phyloP scores from a whole-genome alignment of 1,139 yeast genomes.

The Scheffersomyces titani region DNA sequence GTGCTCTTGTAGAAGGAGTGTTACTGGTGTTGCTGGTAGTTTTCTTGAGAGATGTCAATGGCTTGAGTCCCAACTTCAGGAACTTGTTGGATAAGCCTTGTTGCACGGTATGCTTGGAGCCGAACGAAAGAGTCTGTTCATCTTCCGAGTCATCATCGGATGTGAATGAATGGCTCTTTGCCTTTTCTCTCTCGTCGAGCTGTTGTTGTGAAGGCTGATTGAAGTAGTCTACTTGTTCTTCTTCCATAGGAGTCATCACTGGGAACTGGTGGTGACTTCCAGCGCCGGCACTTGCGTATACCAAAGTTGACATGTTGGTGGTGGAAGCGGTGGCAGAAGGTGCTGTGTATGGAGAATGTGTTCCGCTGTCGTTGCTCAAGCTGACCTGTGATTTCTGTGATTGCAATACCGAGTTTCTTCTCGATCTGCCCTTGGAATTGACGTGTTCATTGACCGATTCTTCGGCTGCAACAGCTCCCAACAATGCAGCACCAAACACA shows the following conservation, averaged over 20 bases:
- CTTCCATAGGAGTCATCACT: constrained; percentile 53
- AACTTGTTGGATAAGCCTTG: constrained; percentile 48
- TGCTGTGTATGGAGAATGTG: constrained; percentile 72
- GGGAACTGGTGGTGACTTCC: constrained; percentile 57
- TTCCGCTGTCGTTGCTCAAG: constrained; percentile 21
- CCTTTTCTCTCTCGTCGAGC: background rate
- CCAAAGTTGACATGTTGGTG: constrained; percentile 57
- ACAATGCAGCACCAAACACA: constrained; percentile 90
- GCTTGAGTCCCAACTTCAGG: constrained; percentile 38
- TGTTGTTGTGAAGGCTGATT: constrained; percentile 29
- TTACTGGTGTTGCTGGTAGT: constrained; percentile 11
- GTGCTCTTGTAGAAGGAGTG: constrained; percentile 14
- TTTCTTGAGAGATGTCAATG: constrained; percentile 26
- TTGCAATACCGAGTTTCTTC: constrained; percentile 39
- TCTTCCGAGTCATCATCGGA: constrained; percentile 41
- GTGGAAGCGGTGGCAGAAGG: constrained; percentile 67
- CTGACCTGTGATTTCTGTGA: constrained; percentile 34
- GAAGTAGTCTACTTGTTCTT: constrained; percentile 48
- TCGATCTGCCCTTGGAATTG: constrained; percentile 34
- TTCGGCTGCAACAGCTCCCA: constrained; percentile 92
- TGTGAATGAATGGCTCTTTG: constrained; percentile 14
- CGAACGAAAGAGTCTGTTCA: constrained; percentile 56
- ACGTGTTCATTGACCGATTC: constrained; percentile 47
- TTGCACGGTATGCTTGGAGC: constrained; percentile 54
- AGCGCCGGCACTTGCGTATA: constrained; percentile 38